phyloP scores from a whole-genome alignment of 2,329 filamentous ascomycete species.

The Fusarium sp. region DNA sequence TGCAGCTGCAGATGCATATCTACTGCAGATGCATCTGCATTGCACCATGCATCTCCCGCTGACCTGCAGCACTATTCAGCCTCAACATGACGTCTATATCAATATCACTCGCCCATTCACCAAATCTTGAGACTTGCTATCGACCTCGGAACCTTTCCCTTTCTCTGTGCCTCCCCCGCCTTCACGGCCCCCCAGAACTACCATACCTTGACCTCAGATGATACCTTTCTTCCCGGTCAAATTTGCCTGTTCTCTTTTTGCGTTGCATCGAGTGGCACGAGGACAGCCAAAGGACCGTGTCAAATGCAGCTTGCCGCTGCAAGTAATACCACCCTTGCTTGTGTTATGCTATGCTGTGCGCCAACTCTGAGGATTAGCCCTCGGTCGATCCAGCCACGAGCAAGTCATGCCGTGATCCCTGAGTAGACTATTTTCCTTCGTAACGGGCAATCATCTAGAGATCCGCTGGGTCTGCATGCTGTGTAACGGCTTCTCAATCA shows the following conservation, averaged over 20 bases:
- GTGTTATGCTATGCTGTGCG: not conserved
- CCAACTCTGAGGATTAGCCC: not conserved
- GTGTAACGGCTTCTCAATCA: not conserved
- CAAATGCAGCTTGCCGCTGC: slow-evolving; percentile 44
- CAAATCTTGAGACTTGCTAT: not conserved
- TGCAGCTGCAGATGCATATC: slow-evolving; percentile 29
- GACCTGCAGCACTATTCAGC: slow-evolving; percentile 42
- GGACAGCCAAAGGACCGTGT: slow-evolving; percentile 35
- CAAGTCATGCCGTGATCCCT: slow-evolving; percentile 4
- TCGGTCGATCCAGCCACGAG: slow-evolving; percentile 6
- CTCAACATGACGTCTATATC: slow-evolving; percentile 36
- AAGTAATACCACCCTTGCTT: slow-evolving; percentile 35
- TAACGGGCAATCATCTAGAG: slow-evolving; percentile 13
- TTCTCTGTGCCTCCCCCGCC: slow-evolving; percentile 24
- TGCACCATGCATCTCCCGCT: slow-evolving; percentile 40
- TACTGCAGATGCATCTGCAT: slow-evolving; percentile 30
- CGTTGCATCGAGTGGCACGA: slow-evolving; percentile 41
- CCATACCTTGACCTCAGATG: slow-evolving; percentile 10
- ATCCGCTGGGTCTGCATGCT: not conserved
- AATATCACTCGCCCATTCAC: not conserved
- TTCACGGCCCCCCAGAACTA: not conserved
- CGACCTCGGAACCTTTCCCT: slow-evolving; percentile 16
- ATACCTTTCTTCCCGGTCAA: slow-evolving; percentile 26
- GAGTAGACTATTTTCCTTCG: not conserved
- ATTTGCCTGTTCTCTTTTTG: slow-evolving; percentile 22